These are phyloP conservation scores for Phytophthora hibernalis DNA, from an alignment of 352 stramenopile genomes.

Conservation along the genomic window DNA sequence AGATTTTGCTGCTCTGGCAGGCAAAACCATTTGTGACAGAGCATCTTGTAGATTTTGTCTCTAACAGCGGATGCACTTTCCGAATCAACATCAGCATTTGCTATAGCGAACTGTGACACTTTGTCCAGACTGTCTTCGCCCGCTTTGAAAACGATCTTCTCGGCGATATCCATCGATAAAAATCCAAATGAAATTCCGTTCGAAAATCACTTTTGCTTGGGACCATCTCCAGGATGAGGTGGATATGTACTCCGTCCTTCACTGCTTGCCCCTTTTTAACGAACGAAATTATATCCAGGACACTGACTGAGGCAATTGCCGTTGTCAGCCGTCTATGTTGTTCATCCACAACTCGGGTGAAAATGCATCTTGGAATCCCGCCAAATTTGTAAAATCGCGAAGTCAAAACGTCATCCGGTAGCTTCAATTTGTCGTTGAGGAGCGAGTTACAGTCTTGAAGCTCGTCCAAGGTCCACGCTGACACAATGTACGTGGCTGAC, in stretches of 20 bases:
- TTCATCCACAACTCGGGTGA: too few relatives aligned
- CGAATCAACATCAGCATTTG: constrained; percentile 19
- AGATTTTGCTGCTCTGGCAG: neutral
- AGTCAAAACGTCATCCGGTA: constrained; percentile 12
- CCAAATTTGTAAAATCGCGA: constrained; percentile 21
- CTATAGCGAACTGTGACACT: constrained; percentile 28
- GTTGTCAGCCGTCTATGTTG: too few relatives aligned
- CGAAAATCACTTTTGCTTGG: constrained; percentile 3
- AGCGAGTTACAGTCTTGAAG: constrained; percentile 14
- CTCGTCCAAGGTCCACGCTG: constrained; percentile 8
- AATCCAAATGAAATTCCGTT: constrained; percentile 7
- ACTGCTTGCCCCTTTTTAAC: constrained; percentile 1
- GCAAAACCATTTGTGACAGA: constrained; percentile 24
- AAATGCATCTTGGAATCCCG: constrained; percentile 1
- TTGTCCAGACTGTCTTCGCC: constrained; percentile 8
- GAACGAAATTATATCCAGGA: constrained; percentile 6
- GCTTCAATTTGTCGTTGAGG: neutral
- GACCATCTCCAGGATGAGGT: constrained; percentile 13
- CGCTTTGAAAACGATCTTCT: neutral
- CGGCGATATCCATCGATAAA: constrained; percentile 10
- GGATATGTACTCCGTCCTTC: neutral
- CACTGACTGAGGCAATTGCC: constrained; percentile 1
- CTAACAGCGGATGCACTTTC: constrained; percentile 20
- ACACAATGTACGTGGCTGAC: constrained; percentile 10
- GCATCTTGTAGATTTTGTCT: constrained; percentile 28